Evolutionary conservation across 148 eudicot genomes (phyloP).

Genomic region (Nepenthes mirabilis): DNA sequence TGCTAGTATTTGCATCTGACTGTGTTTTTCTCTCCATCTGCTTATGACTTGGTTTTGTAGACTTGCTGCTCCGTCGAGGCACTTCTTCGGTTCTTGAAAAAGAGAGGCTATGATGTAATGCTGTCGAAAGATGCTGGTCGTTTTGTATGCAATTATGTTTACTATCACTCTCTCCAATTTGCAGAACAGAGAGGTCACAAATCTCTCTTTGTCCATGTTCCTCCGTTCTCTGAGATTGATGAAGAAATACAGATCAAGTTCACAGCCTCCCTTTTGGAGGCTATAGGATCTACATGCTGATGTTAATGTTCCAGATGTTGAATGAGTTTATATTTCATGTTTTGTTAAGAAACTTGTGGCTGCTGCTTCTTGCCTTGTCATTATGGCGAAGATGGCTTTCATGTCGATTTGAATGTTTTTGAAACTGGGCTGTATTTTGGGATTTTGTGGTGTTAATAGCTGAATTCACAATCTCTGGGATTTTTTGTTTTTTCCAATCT

Average conservation of each 20-base stretch:
- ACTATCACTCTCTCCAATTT: conserved; percentile 69
- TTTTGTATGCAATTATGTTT: conserved; percentile 73
- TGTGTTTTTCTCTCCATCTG: background rate
- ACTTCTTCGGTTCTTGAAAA: conserved; percentile 30
- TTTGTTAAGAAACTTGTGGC: too few relatives aligned
- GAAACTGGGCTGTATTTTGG: too few relatives aligned
- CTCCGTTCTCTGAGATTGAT: conserved; percentile 48
- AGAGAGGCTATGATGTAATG: conserved; percentile 34
- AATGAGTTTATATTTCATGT: too few relatives aligned
- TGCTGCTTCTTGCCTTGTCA: too few relatives aligned
- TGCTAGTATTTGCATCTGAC: background rate
- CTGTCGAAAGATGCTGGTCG: conserved; percentile 66
- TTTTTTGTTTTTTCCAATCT: too few relatives aligned
- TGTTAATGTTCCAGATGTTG: too few relatives aligned
- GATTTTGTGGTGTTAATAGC: too few relatives aligned
- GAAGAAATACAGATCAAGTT: conserved; percentile 66
- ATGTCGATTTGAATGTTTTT: too few relatives aligned
- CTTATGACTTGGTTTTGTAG: conserved; percentile 14
- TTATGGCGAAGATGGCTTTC: too few relatives aligned
- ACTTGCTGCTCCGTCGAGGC: conserved; percentile 35
- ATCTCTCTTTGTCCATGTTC: conserved; percentile 71
- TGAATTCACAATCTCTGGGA: too few relatives aligned
- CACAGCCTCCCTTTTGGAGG: conserved; percentile 42
- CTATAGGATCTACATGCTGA: conserved; percentile 20
- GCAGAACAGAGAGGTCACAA: conserved; percentile 54